These are phyloP conservation scores for Austropuccinia psidii DNA, from an alignment of 1,284 basidiomycete species.

Conservation along the genomic window DNA sequence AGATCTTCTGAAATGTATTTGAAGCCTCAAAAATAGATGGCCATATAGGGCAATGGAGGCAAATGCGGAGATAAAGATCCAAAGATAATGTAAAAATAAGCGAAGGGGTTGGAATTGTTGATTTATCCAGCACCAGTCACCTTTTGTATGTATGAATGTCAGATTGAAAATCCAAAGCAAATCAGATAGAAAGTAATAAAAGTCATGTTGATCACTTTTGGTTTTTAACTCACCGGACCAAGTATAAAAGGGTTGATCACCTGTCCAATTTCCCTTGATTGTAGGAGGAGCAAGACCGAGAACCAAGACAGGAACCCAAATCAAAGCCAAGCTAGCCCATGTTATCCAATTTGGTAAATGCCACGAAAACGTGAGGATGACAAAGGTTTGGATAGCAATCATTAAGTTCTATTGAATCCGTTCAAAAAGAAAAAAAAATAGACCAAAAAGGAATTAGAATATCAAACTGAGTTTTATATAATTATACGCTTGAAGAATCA, in stretches of 20 bases:
- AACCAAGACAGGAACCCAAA: constrained; percentile 8
- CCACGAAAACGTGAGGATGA: constrained; percentile 32
- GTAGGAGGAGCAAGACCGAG: constrained; percentile 22
- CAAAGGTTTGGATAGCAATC: constrained; percentile 35
- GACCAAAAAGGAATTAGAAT: no score
- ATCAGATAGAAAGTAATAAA: background rate
- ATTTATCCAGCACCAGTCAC: constrained; percentile 37
- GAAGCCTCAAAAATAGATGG: constrained; percentile 22
- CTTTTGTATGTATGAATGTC: background rate
- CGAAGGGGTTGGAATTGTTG: constrained; percentile 12
- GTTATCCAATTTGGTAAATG: constrained; percentile 25
- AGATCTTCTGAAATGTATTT: constrained; percentile 21
- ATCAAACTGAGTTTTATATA: no score
- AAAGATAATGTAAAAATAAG: constrained; percentile 31
- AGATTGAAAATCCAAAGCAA: background rate
- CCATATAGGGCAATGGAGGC: constrained; percentile 34
- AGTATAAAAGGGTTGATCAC: constrained; percentile 17
- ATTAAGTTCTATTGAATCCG: constrained; percentile 18
- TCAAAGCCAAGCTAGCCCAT: constrained; percentile 12
- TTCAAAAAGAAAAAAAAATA: background rate
- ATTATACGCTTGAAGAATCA: no score
- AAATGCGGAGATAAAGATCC: constrained; percentile 32
- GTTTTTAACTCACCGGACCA: constrained; percentile 32
- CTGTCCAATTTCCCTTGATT: constrained; percentile 17
- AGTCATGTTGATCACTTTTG: no score